Evolutionary conservation across 1,284 basidiomycete genomes (phyloP).

Genomic region (Thecaphora thlaspeos): DNA sequence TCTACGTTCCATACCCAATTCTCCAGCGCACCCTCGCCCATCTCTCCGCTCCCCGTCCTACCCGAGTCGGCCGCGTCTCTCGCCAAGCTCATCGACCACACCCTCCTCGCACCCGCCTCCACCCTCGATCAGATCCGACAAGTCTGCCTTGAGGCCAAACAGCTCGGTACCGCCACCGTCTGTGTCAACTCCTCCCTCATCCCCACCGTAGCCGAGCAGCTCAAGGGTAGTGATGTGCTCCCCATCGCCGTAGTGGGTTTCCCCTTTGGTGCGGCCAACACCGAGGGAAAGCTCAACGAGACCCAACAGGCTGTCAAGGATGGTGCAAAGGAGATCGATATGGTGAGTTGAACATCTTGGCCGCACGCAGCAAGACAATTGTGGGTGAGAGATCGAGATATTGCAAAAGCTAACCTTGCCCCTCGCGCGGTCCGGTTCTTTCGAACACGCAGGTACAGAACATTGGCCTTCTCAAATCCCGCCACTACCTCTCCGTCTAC

Average conservation of each 20-base stretch:
- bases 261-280: constrained; percentile 37
- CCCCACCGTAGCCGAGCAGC: constrained; percentile 63
- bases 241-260: constrained; percentile 43
- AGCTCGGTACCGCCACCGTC: constrained; percentile 35
- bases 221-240: constrained; percentile 20
- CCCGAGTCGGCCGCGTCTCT: constrained; percentile 25
- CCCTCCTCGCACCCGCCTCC: constrained; percentile 44
- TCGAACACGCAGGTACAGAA: constrained; percentile 43
- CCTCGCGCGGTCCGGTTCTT: too few species aligned
- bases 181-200: constrained; percentile 50
- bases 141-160: constrained; percentile 36
- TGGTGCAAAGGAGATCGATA: constrained; percentile 50
- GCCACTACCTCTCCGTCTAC: constrained; percentile 26
- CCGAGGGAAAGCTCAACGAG: constrained; percentile 37
- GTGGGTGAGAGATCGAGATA: too few species aligned
- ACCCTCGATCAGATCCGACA: constrained; percentile 27
- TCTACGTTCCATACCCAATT: too few species aligned
- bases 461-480: constrained; percentile 37
- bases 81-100: constrained; percentile 49
- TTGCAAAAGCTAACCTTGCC: too few species aligned
- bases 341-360: constrained; percentile 29
- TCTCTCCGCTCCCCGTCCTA: constrained; percentile 14
- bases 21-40: constrained; percentile 8
- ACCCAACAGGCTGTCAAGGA: constrained; percentile 21
- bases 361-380: too few species aligned